These are phyloP conservation scores for Cladosporium austrohemisphaericum DNA, from an alignment of 2,329 filamentous ascomycete species.

Conservation along the genomic window DNA sequence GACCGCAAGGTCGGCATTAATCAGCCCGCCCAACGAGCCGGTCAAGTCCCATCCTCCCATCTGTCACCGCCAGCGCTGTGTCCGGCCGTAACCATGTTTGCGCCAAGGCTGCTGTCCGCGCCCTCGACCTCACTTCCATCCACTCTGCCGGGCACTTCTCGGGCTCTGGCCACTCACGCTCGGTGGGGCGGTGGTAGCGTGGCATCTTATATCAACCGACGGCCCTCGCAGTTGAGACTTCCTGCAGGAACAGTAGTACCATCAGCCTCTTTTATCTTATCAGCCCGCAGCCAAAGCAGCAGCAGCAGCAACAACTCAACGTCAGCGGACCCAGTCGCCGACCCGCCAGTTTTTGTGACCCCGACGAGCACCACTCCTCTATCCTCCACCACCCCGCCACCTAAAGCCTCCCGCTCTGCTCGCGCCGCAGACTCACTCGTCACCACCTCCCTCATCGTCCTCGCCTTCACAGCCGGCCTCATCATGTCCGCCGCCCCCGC, in stretches of 20 bases:
- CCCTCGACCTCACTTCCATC: conserved; percentile 15
- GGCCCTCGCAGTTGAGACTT: conserved; percentile 2
- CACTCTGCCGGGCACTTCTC: conserved; percentile 3
- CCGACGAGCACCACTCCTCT: conserved; percentile 6
- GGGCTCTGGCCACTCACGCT: neutral
- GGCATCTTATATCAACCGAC: conserved; percentile 9
- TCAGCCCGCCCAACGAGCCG: conserved; percentile 1
- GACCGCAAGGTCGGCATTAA: neutral
- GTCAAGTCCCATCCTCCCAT: conserved; percentile 6
- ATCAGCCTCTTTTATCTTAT: conserved; percentile 7
- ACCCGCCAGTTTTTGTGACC: conserved; percentile 2
- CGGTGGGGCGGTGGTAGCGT: conserved; percentile 6
- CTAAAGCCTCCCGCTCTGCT: neutral
- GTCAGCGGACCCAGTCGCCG: neutral
- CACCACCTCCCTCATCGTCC: conserved; percentile 45
- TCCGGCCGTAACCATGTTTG: conserved; percentile 15
- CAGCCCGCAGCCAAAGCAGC: conserved; percentile 11
- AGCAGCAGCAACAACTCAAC: neutral
- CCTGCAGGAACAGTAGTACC: too few species aligned
- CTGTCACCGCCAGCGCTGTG: neutral
- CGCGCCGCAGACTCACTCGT: conserved; percentile 22
- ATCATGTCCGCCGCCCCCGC: conserved; percentile 55
- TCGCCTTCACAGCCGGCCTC: conserved; percentile 54
- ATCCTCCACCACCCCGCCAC: neutral
- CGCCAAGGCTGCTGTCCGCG: conserved; percentile 11